Evolutionary conservation across 306 rosid genomes (phyloP).

Genomic region (Prunus mongolica): DNA sequence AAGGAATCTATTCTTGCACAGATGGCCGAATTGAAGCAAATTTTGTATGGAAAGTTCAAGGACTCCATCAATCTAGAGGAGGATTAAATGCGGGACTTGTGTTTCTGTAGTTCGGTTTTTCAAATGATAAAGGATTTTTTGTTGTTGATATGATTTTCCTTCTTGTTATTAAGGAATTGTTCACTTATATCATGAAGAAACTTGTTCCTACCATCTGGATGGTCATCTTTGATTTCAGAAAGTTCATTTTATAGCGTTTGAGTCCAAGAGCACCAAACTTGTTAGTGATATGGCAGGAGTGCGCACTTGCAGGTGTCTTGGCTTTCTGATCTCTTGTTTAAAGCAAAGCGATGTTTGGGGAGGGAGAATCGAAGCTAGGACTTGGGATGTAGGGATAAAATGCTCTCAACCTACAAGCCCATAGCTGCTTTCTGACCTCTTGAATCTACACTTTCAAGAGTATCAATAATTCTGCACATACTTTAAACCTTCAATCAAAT

Average conservation of each 20-base stretch:
- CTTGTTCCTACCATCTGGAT: neutral
- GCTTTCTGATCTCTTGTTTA: no score
- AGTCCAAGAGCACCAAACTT: neutral
- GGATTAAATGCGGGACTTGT: slow-evolving; percentile 36
- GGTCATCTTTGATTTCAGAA: neutral
- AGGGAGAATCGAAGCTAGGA: no score
- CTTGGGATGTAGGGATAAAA: no score
- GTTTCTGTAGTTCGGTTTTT: neutral
- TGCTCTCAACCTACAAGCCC: no score
- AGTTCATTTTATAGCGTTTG: neutral
- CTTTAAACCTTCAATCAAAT: neutral
- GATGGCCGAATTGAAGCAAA: slow-evolving; percentile 76
- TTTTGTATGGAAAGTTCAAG: slow-evolving; percentile 83
- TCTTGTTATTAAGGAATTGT: neutral
- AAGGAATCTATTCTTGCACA: slow-evolving; percentile 65
- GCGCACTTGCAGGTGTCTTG: no score
- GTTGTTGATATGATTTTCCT: neutral
- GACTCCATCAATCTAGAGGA: slow-evolving; percentile 98
- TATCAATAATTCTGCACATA: neutral
- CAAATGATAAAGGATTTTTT: neutral
- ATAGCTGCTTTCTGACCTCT: neutral
- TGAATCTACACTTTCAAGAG: neutral
- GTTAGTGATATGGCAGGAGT: no score
- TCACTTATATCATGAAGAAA: neutral
- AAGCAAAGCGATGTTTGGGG: no score